A percentile compares a stretch with the other conserved stretches of the same genome.
Evolutionary conservation across 345 rosid genomes (phyloP).

Genomic region (Geranium brycei): DNA sequence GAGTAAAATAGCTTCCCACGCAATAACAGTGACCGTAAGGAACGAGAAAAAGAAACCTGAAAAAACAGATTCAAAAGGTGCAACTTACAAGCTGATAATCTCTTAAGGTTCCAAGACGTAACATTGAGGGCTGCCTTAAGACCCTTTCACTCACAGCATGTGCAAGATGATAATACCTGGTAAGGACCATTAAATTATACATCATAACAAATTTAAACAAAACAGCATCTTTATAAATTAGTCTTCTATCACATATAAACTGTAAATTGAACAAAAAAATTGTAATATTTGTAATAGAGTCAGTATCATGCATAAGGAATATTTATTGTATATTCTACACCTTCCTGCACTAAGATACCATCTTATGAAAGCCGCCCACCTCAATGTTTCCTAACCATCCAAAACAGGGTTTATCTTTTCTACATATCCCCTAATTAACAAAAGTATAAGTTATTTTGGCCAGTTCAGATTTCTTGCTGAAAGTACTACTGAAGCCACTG

Average conservation of each 20-base stretch:
- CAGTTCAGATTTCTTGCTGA: too few relatives aligned
- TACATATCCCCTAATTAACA: too few relatives aligned
- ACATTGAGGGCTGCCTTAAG: conserved; percentile 85
- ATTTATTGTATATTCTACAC: not conserved
- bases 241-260: not conserved
- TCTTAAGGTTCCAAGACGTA: conserved; percentile 84
- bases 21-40: conserved; percentile 1
- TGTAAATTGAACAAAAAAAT: too few relatives aligned
- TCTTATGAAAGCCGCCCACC: conserved; percentile 1
- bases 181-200: conserved; percentile 2
- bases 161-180: conserved; percentile 89
- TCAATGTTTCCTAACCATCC: not conserved
- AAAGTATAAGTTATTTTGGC: too few relatives aligned
- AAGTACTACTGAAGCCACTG: too few relatives aligned
- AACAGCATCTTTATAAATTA: not conserved
- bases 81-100: conserved; percentile 96
- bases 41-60: conserved; percentile 5
- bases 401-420: not conserved
- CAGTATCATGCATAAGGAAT: not conserved
- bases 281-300: not conserved
- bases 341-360: conserved; percentile 5
- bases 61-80: conserved; percentile 4
- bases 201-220: too few relatives aligned
- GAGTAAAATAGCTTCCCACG: not conserved
- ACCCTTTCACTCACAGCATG: conserved; percentile 97